Conservation (phyloP, 306 rosid species). For the Vigna mungo region DNA sequence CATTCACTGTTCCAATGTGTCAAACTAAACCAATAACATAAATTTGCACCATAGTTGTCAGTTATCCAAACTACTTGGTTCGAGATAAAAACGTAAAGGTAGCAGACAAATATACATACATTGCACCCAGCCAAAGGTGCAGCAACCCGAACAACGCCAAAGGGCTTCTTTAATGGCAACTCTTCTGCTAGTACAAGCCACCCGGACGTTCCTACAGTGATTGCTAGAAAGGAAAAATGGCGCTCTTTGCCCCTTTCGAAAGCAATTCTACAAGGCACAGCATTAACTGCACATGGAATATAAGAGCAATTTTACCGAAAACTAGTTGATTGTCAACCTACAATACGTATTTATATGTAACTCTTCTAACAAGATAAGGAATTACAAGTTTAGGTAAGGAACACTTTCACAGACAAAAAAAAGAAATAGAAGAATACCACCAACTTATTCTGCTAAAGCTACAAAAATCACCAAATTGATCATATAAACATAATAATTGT, state of each 20-base stretch:
- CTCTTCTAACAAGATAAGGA: conserved; percentile 22
- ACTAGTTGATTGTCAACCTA: conserved; percentile 7
- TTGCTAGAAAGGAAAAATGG: conserved; percentile 72
- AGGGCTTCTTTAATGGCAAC: conserved; percentile 68
- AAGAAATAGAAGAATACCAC: not conserved
- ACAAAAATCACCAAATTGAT: not conserved
- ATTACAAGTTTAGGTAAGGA: conserved; percentile 8
- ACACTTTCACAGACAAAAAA: not conserved
- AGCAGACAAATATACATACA: conserved; percentile 59
- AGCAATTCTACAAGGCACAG: conserved; percentile 89
- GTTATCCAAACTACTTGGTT: conserved; percentile 32
- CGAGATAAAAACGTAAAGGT: conserved; percentile 19
- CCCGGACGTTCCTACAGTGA: conserved; percentile 76
- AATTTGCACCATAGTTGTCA: conserved; percentile 12
- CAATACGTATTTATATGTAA: not conserved
- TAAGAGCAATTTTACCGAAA: conserved; percentile 34
- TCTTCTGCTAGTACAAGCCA: conserved; percentile 87
- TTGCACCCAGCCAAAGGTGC: conserved; percentile 91
- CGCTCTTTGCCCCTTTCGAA: conserved; percentile 95
- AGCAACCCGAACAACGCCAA: conserved; percentile 79
- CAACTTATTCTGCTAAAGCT: not conserved
- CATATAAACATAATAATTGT: too few species aligned
- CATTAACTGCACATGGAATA: conserved; percentile 68
- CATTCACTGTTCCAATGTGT: not conserved
- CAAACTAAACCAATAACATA: conserved; percentile 1